A percentile compares a stretch with the other conserved stretches of the same genome.
phyloP scores from a whole-genome alignment of 352 stramenopile genomes.

The Globisporangium apiculatum region DNA sequence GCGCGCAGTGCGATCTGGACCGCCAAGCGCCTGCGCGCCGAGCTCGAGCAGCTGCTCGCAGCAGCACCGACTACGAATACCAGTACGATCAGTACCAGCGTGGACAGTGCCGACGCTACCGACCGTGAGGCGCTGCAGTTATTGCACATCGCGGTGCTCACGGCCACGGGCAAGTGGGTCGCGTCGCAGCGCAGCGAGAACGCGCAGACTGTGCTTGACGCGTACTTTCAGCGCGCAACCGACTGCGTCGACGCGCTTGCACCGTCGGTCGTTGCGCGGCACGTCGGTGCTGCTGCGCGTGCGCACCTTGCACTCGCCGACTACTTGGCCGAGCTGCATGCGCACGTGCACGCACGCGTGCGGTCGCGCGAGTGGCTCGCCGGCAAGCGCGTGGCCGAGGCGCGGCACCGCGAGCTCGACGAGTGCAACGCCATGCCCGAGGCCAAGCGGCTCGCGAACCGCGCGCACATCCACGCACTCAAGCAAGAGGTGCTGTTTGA shows the following conservation, averaged over 20 bases:
- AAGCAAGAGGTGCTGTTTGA: slow-evolving; percentile 89
- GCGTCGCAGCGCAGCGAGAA: slow-evolving; percentile 89
- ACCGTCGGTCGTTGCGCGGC: slow-evolving; percentile 22
- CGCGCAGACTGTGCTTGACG: slow-evolving; percentile 89
- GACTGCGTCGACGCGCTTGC: slow-evolving; percentile 48
- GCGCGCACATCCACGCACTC: slow-evolving; percentile 56
- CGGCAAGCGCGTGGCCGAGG: slow-evolving; percentile 65
- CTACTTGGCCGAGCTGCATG: slow-evolving; percentile 90
- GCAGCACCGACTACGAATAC: background rate
- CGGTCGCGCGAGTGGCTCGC: slow-evolving; percentile 87
- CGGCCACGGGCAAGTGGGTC: slow-evolving; percentile 90
- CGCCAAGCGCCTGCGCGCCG: slow-evolving; percentile 43
- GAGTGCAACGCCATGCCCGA: slow-evolving; percentile 56
- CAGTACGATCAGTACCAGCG: background rate
- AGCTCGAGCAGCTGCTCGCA: slow-evolving; percentile 27
- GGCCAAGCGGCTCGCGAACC: slow-evolving; percentile 52
- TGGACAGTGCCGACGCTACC: background rate
- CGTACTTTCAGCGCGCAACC: slow-evolving; percentile 86
- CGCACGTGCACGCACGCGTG: slow-evolving; percentile 80
- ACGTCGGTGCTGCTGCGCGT: slow-evolving; percentile 48
- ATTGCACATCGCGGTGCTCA: slow-evolving; percentile 55
- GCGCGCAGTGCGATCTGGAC: slow-evolving; percentile 65
- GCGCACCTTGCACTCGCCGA: slow-evolving; percentile 85
- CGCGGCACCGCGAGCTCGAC: slow-evolving; percentile 51
- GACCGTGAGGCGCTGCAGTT: slow-evolving; percentile 29